Evolutionary conservation across 345 rosid species (phyloP).

Genomic region (Punica granatum): DNA sequence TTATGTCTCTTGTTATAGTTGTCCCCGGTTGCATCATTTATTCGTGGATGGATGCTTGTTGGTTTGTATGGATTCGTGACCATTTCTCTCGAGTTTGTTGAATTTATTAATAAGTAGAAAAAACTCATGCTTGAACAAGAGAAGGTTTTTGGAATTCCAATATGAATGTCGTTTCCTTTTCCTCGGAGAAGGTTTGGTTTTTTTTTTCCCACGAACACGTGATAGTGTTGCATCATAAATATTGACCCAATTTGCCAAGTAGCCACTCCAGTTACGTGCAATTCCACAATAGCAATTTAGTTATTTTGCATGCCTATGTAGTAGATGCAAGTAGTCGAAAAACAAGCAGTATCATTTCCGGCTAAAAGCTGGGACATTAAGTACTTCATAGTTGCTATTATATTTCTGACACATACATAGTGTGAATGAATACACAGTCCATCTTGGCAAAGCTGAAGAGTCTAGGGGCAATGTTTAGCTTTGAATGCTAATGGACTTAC

Average conservation of each 20-base stretch:
- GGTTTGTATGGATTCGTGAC: not conserved
- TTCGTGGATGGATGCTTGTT: not conserved
- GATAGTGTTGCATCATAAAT: not conserved
- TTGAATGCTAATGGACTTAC: constrained; percentile 43
- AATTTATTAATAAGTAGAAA: not conserved
- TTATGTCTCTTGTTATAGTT: not conserved
- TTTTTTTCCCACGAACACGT: not conserved
- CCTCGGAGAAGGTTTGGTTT: not conserved
- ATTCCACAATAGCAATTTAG: not conserved
- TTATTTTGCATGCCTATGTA: too few species aligned
- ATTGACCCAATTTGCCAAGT: too few species aligned
- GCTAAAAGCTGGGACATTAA: not conserved
- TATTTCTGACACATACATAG: not conserved
- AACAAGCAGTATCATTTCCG: not conserved
- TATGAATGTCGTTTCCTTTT: not conserved
- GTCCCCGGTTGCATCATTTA: not conserved
- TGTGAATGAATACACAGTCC: not conserved
- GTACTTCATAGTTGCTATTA: too few species aligned
- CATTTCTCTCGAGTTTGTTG: not conserved
- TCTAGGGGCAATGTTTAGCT: constrained; percentile 22
- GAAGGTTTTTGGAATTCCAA: not conserved
- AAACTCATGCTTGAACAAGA: not conserved
- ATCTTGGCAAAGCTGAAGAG: constrained; percentile 17
- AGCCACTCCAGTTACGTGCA: too few species aligned
- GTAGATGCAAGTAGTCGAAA: too few species aligned